These are phyloP conservation scores for Naganishia liquefaciens DNA, from an alignment of 1,284 basidiomycete species.

Conservation along the genomic window DNA sequence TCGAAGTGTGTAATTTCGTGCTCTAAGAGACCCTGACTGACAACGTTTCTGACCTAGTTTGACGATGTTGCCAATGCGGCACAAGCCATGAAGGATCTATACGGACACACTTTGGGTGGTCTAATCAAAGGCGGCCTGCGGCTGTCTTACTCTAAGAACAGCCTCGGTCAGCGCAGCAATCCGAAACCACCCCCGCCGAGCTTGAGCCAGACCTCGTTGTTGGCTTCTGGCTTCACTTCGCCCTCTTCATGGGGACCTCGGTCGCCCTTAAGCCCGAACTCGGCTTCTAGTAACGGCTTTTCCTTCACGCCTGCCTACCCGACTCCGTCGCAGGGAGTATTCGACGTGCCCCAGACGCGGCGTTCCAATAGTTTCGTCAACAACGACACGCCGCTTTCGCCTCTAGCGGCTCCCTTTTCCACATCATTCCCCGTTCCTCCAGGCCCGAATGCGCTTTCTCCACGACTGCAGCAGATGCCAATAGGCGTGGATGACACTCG, in stretches of 20 bases:
- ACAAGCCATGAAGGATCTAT: conserved; percentile 80
- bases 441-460: conserved; percentile 7
- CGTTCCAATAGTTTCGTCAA: conserved; percentile 28
- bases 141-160: conserved; percentile 93
- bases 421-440: conserved; percentile 22
- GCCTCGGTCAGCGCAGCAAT: conserved; percentile 63
- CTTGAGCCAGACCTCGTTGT: conserved; percentile 12
- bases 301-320: conserved; percentile 26
- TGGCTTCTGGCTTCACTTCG: conserved; percentile 17
- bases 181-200: conserved; percentile 30
- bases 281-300: conserved; percentile 27
- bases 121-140: conserved; percentile 93
- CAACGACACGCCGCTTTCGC: conserved; percentile 33
- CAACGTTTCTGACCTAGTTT: conserved; percentile 62
- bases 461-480: conserved; percentile 27
- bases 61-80: conserved; percentile 84
- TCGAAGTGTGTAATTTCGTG: conserved; percentile 64
- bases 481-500: conserved; percentile 18
- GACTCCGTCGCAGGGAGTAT: conserved; percentile 1
- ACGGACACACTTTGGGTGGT: conserved; percentile 86
- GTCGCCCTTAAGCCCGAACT: conserved; percentile 29
- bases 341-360: conserved; percentile 14
- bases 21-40: not conserved
- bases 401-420: conserved; percentile 31
- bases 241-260: conserved; percentile 25